Percentiles rank a stretch among this genome's conserved stretches.
These are phyloP conservation scores for Daedaleopsis sinensis DNA, from an alignment of 768 basidiomycete genomes.

Conservation along the genomic window DNA sequence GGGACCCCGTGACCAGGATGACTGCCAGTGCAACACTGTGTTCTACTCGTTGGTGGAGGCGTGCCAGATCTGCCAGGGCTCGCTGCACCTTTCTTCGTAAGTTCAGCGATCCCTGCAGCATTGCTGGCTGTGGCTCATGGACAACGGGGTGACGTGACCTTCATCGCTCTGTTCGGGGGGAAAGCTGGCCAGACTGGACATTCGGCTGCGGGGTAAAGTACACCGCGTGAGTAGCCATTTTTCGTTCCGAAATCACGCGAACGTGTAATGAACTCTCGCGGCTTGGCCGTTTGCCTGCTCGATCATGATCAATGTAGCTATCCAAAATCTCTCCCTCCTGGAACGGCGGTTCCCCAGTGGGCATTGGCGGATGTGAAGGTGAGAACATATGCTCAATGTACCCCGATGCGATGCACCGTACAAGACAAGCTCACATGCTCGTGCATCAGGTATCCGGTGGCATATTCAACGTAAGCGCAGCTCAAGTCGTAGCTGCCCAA, in stretches of 20 bases:
- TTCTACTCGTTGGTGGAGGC: neutral
- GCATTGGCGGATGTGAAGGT: neutral
- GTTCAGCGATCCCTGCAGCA: neutral
- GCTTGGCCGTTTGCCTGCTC: too few species aligned
- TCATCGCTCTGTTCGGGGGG: neutral
- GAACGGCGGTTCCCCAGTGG: slow-evolving; percentile 6
- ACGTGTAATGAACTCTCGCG: too few species aligned
- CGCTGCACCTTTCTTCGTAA: neutral
- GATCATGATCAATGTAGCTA: neutral
- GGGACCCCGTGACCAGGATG: neutral
- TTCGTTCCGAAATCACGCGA: neutral
- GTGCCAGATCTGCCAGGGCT: neutral
- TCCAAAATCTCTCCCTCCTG: neutral
- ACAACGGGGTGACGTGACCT: too few species aligned
- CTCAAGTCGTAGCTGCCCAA: neutral
- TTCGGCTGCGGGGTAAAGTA: neutral
- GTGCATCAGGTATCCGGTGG: too few species aligned
- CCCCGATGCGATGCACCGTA: too few species aligned
- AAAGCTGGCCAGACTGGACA: too few species aligned
- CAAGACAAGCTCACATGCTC: neutral
- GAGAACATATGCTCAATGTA: neutral
- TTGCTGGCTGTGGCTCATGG: too few species aligned
- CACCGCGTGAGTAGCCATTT: neutral
- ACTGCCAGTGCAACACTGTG: neutral
- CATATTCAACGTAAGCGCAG: neutral